Evolutionary conservation across 192 early-diverging fungal genomes (phyloP), one percentile per base, ranked within the genome.

Genomic region (Coemansia sp.): DNA sequence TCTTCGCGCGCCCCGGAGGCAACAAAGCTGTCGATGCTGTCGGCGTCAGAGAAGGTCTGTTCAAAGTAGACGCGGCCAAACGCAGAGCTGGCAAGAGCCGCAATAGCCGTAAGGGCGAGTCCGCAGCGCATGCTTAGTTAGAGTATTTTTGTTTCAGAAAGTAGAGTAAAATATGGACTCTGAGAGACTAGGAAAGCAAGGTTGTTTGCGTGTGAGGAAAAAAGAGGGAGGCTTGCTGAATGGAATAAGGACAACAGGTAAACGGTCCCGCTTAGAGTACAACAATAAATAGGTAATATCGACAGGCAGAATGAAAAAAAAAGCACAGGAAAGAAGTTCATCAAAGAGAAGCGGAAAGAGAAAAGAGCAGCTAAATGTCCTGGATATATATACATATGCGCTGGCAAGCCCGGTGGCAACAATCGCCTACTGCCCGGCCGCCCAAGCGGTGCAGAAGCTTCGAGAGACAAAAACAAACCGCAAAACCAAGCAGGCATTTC

Each of bases 41-140:
- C 75, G 55, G 65, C 68, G 46, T 84, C 81, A 46, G 82, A 77
- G 67, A 98, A 98, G 58, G 87, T 89, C 82, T 98, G 94, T 71
- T 93, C 83, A 59, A 93, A 87, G 83, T 91, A 95, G 49, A 91
- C 82, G 58, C 91, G 87, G 68, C 66, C 78, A 30, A 75, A 49
- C n/a, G 61, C 67, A 28, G 74, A 75, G 47, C 63, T 57, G 57
- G 74, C 69, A 36, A 82, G 53, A 19, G 79, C 67, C 27, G 70
- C 74, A 45, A 82, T 47, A 22, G 74, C 70, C 20, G 70, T 50
- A 54, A 82, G 68, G 29, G 73, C 67, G 47, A 82, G 22, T n/a
- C 73, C 65, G 62, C 63, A 75, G 34, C 74, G 73, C 79, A 82
- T 82, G 22, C 28, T 35, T 53, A 13, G 35, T 22, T 49, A 59